These are phyloP conservation scores for Candida ortonii DNA, from an alignment of 805 yeast species.

Conservation along the genomic window DNA sequence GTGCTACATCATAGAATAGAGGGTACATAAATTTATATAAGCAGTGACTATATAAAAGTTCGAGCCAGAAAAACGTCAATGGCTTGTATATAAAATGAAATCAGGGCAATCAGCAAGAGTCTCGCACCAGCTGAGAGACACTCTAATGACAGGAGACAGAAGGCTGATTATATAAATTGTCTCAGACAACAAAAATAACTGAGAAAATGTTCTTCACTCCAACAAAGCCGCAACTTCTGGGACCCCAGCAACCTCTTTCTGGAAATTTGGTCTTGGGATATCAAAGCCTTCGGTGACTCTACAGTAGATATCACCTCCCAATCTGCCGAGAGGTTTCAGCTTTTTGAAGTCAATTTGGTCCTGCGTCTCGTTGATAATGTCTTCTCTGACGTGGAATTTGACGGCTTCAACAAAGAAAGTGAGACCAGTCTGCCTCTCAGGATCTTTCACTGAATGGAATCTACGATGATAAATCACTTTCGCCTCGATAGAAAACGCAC, in stretches of 20 bases:
- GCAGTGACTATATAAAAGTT: no score
- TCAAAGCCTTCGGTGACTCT: constrained; percentile 44
- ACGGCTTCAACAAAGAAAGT: constrained; percentile 50
- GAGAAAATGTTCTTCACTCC: no score
- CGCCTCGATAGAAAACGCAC: constrained; percentile 56
- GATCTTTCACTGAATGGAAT: constrained; percentile 39
- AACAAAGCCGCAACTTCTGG: constrained; percentile 6
- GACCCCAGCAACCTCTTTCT: constrained; percentile 12
- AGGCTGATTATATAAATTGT: no score
- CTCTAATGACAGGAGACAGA: no score
- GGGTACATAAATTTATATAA: no score
- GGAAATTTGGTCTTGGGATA: constrained; percentile 40
- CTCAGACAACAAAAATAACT: no score
- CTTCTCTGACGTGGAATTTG: constrained; percentile 54
- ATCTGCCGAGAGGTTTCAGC: constrained; percentile 50
- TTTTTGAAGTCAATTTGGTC: constrained; percentile 43
- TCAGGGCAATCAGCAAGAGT: no score
- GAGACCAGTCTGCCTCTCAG: constrained; percentile 34
- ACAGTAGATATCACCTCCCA: constrained; percentile 49
- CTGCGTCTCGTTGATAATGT: constrained; percentile 40
- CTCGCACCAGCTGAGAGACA: no score
- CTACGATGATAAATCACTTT: constrained; percentile 43
- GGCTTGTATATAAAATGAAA: no score
- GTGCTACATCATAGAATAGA: no score
- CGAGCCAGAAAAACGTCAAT: no score